Evolutionary conservation across 768 basidiomycete genomes (phyloP).

Genomic region (Tylopilus plumbeoviolaceoides): DNA sequence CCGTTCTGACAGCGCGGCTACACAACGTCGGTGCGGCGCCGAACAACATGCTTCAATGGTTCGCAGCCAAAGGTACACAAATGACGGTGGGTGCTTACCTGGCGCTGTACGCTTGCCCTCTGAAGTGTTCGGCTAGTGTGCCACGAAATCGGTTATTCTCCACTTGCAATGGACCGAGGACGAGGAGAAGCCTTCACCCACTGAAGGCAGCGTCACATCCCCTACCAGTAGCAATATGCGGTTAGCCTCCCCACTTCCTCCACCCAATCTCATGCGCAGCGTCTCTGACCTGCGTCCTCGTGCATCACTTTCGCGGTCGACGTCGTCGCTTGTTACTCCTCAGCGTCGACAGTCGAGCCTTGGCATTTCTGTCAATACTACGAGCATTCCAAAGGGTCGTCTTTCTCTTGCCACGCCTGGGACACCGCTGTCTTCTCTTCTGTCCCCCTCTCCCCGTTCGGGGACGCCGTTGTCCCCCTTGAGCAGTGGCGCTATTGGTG

Average conservation of each 20-base stretch:
- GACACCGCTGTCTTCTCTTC: constrained; percentile 36
- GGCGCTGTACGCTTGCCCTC: neutral
- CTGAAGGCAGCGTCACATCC: constrained; percentile 18
- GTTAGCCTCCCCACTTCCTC: constrained; percentile 29
- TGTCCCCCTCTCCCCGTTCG: constrained; percentile 28
- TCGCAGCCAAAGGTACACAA: constrained; percentile 83
- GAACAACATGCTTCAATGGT: constrained; percentile 93
- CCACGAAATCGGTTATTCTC: constrained; percentile 81
- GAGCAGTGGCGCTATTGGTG: constrained; percentile 19
- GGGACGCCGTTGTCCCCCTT: constrained; percentile 34
- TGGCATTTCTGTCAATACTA: constrained; percentile 33
- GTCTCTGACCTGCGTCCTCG: constrained; percentile 36
- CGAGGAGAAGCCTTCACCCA: constrained; percentile 27
- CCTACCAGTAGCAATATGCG: constrained; percentile 20
- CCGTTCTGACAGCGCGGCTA: constrained; percentile 60
- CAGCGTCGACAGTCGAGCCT: constrained; percentile 33
- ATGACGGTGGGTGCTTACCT: constrained; percentile 64
- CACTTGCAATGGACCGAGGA: constrained; percentile 85
- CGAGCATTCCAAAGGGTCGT: constrained; percentile 39
- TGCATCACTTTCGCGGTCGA: constrained; percentile 51
- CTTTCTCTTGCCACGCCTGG: constrained; percentile 39
- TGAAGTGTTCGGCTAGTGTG: constrained; percentile 54
- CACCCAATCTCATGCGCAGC: constrained; percentile 20
- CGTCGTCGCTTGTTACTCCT: constrained; percentile 42
- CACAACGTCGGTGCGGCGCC: constrained; percentile 76